These are phyloP conservation scores for Xylariaceae sp. DNA, from an alignment of 2,329 filamentous ascomycete genomes.

Conservation along the genomic window DNA sequence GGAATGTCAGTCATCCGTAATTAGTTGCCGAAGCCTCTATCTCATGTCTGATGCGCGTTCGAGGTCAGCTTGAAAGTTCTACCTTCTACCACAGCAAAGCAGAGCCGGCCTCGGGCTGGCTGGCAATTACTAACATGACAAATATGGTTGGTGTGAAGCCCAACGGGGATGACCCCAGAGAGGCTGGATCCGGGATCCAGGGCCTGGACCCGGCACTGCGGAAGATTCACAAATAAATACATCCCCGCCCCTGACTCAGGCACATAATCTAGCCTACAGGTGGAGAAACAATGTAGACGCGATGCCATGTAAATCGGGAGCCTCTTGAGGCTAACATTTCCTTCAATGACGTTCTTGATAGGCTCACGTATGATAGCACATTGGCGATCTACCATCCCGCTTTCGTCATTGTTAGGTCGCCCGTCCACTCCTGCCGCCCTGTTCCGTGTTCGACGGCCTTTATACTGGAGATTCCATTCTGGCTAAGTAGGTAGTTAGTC, in stretches of 20 bases:
- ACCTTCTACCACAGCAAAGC: too few species aligned
- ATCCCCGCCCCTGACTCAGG: neutral
- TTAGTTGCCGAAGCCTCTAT: too few species aligned
- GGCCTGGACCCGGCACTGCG: neutral
- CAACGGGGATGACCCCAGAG: neutral
- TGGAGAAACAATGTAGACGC: too few species aligned
- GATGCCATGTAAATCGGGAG: too few species aligned
- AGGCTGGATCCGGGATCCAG: neutral
- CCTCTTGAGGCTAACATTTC: too few species aligned
- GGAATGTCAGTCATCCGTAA: too few species aligned
- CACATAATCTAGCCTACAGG: neutral
- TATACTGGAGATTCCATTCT: neutral
- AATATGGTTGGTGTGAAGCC: too few species aligned
- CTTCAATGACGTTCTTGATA: neutral
- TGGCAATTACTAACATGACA: too few species aligned
- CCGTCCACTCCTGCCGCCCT: neutral
- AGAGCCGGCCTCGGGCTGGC: neutral
- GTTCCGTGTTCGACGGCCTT: neutral
- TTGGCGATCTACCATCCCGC: neutral
- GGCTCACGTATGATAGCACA: neutral
- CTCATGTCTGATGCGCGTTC: too few species aligned
- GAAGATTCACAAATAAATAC: neutral
- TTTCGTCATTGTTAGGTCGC: neutral
- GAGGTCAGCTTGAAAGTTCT: too few species aligned
- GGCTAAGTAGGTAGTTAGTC: neutral